phyloP scores from a whole-genome alignment of 331 rosid species.

The Quercus lobata region DNA sequence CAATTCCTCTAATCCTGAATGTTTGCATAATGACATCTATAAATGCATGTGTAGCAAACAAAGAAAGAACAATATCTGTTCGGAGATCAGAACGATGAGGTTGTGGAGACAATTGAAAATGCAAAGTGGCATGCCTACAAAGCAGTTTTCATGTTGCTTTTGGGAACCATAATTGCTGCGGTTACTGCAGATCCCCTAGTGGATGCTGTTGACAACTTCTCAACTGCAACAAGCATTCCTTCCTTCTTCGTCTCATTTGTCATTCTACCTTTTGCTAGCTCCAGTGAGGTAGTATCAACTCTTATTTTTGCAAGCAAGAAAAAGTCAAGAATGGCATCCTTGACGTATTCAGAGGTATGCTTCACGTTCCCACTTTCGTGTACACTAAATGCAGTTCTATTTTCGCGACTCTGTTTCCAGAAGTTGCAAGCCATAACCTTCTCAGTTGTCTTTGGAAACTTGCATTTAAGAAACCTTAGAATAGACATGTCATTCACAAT shows the following conservation, averaged over 20 bases:
- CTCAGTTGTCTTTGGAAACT: background rate
- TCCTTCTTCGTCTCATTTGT: slow-evolving; percentile 95
- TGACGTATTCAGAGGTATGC: slow-evolving; percentile 93
- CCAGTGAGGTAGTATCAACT: slow-evolving; percentile 91
- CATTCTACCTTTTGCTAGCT: slow-evolving; percentile 83
- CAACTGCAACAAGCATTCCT: slow-evolving; percentile 87
- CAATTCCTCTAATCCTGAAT: background rate
- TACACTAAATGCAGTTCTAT: too few relatives aligned
- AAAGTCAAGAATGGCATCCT: slow-evolving; percentile 68
- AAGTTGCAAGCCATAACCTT: background rate
- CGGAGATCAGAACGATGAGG: slow-evolving; percentile 51
- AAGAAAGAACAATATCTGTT: slow-evolving; percentile 69
- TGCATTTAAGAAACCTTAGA: background rate
- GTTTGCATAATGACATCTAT: background rate
- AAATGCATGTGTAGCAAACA: slow-evolving; percentile 26
- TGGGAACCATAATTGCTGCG: slow-evolving; percentile 81
- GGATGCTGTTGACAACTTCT: slow-evolving; percentile 84
- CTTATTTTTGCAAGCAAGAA: slow-evolving; percentile 85
- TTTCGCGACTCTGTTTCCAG: background rate
- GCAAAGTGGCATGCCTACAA: slow-evolving; percentile 40
- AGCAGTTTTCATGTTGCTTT: slow-evolving; percentile 61
- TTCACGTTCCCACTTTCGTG: background rate
- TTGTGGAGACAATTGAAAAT: slow-evolving; percentile 32
- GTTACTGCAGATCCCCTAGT: slow-evolving; percentile 89
- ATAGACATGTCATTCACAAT: background rate